Evolutionary conservation across 768 basidiomycete genomes (phyloP), one percentile per base, ranked within the genome.

Genomic region (Hygrocybe punicea): DNA sequence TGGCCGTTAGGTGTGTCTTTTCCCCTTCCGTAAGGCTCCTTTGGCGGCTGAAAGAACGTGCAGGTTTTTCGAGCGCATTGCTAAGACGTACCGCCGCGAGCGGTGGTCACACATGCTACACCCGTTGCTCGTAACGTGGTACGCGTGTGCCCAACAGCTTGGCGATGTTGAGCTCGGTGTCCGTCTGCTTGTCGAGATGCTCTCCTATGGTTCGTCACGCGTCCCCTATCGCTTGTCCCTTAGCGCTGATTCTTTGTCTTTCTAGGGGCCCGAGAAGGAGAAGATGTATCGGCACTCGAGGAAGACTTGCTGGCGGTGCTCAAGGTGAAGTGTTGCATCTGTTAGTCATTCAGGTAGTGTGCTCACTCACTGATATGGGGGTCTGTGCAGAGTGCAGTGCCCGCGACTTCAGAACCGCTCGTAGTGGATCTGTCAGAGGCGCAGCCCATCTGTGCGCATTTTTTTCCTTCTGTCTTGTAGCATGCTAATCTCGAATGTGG

Each of bases 61-160:
- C 23, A 95, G 91, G 47, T 98, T 96, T 73, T 93, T 93, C 69
- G 95, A 96, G 66, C 85, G 94, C 13, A 96, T 98, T 58, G 87
- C 89, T 1, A 88, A 84, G 68, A 89, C 86, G 0, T 98, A 97
- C 66, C 83, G 89, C n/a, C 77, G 83, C 51, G 94, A 98, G 69
- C 77, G 81, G 50, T 98, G 94, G 94, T 75, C 77, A 8, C 67
- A 80, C 0, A 81, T 97, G 73, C 78, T 96, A 14, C 78, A 79
- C 48, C 84, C 91, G 7, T 81, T 97, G 10, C 76, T 95, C 44
- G 75, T 78, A 36, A 84, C 85, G 35, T 93, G 91, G 90, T 91
- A 91, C 71, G 78, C 84, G 2, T 95, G 91, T 68, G 89, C 90
- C 1, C 86, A 87, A 67, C 82, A 82, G 63, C 76, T 91, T 1